phyloP scores from a whole-genome alignment of 2,329 filamentous ascomycete species.

The Cladosporium austrohemisphaericum region DNA sequence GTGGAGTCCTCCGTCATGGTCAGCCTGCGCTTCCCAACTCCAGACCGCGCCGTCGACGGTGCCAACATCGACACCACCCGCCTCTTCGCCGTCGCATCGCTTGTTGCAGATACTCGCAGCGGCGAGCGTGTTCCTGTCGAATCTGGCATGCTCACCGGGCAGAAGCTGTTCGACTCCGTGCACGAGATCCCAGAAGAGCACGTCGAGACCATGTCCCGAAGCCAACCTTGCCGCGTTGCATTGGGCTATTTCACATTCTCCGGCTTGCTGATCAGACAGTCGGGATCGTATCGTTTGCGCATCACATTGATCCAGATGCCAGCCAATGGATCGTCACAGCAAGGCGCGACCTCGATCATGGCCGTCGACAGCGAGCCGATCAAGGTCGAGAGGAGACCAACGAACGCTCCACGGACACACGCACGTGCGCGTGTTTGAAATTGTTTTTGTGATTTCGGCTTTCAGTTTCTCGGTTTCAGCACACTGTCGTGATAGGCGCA shows the following conservation, averaged over 20 bases:
- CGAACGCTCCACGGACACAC: neutral
- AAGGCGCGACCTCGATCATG: slow-evolving; percentile 22
- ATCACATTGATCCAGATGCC: slow-evolving; percentile 31
- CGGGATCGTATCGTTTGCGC: slow-evolving; percentile 29
- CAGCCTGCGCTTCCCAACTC: slow-evolving; percentile 25
- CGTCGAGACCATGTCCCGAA: slow-evolving; percentile 25
- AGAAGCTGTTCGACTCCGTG: slow-evolving; percentile 33
- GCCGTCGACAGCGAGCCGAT: slow-evolving; percentile 31
- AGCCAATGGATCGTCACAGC: slow-evolving; percentile 19
- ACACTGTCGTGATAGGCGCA: slow-evolving; percentile 4
- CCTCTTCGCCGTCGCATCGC: slow-evolving; percentile 29
- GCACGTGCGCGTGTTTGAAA: slow-evolving; percentile 1
- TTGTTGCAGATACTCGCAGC: slow-evolving; percentile 27
- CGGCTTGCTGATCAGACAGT: slow-evolving; percentile 29
- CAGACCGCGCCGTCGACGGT: slow-evolving; percentile 22
- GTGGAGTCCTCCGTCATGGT: slow-evolving; percentile 31
- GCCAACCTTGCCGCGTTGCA: slow-evolving; percentile 26
- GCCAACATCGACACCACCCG: slow-evolving; percentile 27
- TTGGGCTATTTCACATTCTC: slow-evolving; percentile 33
- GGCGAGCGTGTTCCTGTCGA: slow-evolving; percentile 29
- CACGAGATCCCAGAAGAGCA: slow-evolving; percentile 28
- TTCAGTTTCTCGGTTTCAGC: neutral
- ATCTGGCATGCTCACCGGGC: slow-evolving; percentile 28
- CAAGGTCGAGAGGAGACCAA: slow-evolving; percentile 27
- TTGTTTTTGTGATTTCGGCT: neutral